Base-by-base conservation (phyloP, 768 basidiomycete species). In the Gymnopilus junonius region DNA sequence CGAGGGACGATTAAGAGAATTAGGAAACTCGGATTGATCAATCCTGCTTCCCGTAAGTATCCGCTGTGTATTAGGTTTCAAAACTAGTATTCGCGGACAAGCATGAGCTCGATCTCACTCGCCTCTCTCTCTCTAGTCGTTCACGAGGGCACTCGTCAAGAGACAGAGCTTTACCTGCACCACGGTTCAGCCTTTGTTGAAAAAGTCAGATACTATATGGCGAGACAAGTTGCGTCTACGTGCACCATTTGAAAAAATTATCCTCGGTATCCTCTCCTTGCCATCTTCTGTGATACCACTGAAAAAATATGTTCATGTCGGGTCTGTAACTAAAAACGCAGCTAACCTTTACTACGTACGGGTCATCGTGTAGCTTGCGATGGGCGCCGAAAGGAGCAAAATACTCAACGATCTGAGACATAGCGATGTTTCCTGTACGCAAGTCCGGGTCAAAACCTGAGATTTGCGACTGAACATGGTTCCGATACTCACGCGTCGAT, bases 241-340 rank as follows among this genome's bases (percentile, higher is more conserved):
- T 72, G 48, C 50, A 85, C 87, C 87, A 88, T 63, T 75, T 75
- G 74, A 90, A 91, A 69, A 91, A 90, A 69, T 89, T 90, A 59
- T 90, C 87, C 29, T 66, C 69, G 0, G 89, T 89, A 62, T 89
- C 83, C 8, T 80, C 81, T 53, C 83, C 77, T 61, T 82, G 76
- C 89, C 90, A 91, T 56, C 73, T 72, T 59, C 73, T 75, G 68
- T 88, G 87, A 70, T 90, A 91, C 74, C 76, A 86, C 85, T 87
- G 40, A 20, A 57, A 35, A 45, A 25, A 17, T 10, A 12, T 14
- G 8, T 50, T 57, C 37, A 39, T 29, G 10, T 21, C 31, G n/a
- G 17, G 11, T 29, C 53, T 25, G 23, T 12, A 3, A 39, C 23
- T 7, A 25, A 39, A 29, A 46, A 12, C 5, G 23, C 37, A n/a